Percentiles rank a stretch among this genome's conserved stretches.
phyloP scores from a whole-genome alignment of 768 basidiomycete species.

The Cystobasidium ongulense region DNA sequence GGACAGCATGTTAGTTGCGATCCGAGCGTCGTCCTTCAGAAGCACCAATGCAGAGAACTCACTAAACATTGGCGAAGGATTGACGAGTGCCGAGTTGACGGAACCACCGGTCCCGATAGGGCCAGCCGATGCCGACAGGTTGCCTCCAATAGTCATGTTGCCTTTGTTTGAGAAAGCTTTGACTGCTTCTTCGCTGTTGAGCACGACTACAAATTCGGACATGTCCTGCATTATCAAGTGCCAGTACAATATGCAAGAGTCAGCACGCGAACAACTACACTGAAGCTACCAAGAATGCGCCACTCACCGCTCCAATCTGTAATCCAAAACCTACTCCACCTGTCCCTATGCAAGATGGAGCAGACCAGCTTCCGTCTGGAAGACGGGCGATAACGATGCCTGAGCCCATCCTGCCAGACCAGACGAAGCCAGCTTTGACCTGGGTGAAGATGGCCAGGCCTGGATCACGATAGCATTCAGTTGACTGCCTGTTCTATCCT shows the following conservation, averaged over 20 bases:
- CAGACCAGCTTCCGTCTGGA: constrained; percentile 83
- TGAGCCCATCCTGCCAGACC: constrained; percentile 88
- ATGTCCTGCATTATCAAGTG: constrained; percentile 30
- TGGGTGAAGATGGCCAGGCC: constrained; percentile 93
- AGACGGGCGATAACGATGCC: constrained; percentile 85
- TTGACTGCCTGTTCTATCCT: not conserved
- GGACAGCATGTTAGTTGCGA: not conserved
- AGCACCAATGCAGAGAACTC: too few species aligned
- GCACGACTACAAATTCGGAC: constrained; percentile 82
- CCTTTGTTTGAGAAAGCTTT: constrained; percentile 90
- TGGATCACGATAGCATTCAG: constrained; percentile 46
- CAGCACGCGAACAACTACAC: not conserved
- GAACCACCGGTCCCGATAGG: constrained; percentile 91
- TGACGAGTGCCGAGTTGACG: constrained; percentile 59
- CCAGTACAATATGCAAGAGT: too few species aligned
- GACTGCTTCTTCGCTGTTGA: constrained; percentile 93
- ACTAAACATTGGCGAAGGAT: constrained; percentile 94
- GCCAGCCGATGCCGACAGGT: constrained; percentile 69
- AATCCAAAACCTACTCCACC: constrained; percentile 90
- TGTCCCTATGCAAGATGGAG: constrained; percentile 92
- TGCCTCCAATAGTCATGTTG: constrained; percentile 90
- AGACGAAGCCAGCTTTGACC: constrained; percentile 71
- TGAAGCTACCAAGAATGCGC: not conserved
- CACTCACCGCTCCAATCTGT: constrained; percentile 61
- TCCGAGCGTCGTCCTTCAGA: not conserved